phyloP scores from a whole-genome alignment of 179 eudicot species.

The Drosera spatulata region DNA sequence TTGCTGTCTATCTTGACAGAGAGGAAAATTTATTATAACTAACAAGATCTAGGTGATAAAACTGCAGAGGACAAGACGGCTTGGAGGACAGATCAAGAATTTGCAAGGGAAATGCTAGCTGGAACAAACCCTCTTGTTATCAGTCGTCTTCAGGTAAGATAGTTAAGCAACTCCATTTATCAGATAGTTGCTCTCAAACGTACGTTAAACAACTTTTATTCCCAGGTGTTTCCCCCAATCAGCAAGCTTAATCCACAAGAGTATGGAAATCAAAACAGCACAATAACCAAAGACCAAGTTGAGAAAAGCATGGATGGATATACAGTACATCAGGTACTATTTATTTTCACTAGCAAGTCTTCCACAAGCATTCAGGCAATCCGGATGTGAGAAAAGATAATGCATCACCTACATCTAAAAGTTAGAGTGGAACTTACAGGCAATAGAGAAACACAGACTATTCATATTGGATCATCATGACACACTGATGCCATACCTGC shows the following conservation, averaged over 20 bases:
- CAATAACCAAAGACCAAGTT: constrained; percentile 38
- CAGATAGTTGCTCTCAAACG: constrained; percentile 21
- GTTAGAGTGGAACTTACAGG: constrained; percentile 12
- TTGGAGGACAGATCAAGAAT: constrained; percentile 94
- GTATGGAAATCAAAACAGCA: constrained; percentile 51
- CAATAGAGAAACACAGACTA: constrained; percentile 24
- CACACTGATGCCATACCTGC: constrained; percentile 35
- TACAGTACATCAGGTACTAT: constrained; percentile 16
- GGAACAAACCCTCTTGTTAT: constrained; percentile 75
- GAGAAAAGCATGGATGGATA: constrained; percentile 49
- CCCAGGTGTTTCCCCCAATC: constrained; percentile 36
- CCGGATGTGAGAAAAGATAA: too few species aligned
- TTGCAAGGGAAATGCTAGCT: constrained; percentile 83
- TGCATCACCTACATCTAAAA: too few species aligned
- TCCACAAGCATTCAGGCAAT: too few species aligned
- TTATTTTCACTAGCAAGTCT: too few species aligned
- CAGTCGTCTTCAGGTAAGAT: constrained; percentile 40
- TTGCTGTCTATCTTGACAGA: too few species aligned
- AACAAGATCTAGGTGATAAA: neutral
- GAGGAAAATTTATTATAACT: neutral
- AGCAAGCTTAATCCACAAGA: constrained; percentile 46
- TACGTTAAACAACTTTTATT: too few species aligned
- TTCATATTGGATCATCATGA: constrained; percentile 47
- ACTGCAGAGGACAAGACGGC: constrained; percentile 53
- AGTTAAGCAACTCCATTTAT: neutral